Base-by-base conservation (phyloP, 2,329 filamentous ascomycete genomes). In the Colletotrichum camelliae region DNA sequence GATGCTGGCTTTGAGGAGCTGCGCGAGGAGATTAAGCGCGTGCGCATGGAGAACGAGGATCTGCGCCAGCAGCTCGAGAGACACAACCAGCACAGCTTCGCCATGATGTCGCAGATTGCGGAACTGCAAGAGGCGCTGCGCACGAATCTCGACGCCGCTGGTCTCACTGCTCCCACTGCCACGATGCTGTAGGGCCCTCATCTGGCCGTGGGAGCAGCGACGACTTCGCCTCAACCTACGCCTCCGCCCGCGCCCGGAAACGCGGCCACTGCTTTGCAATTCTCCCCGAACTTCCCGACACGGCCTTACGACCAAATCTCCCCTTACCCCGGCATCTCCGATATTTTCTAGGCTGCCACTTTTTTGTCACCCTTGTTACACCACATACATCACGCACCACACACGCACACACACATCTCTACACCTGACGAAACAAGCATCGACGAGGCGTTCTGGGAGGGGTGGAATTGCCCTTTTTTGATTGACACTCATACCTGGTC, bases 21-120 rank as follows among this genome's bases (percentile, higher is more conserved):
- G 37, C 91, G 90, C 24, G 89, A 91, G 62, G 92, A 95, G 81
- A 84, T 94, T 76, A 94, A 94, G 84, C 89, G 92, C 39, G 85
- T 95, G 43, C 89, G 90, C n/a, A 86, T 86, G 61, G 93, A 95
- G 82, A 93, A 93, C 75, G 87, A 91, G 77, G 90, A 92, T 79
- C 85, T 93, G 62, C 87, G 87, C 77, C 81, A 83, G 18, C 87
- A 90, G 73, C 84, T 90, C 76, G 85, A 89, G 52, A 83, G 86
- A 57, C 89, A 91, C 76, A 87, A 84, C 21, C 85, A 85, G 58
- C 86, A 88, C 77, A 87, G 85, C 5, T 80, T 86, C 15, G 82
- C 85, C 35, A 88, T 90, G 86, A 87, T 89, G 85, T 83, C 86
- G 57, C 88, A 89, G 78, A 87, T 90, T 29, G 82, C 84, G 1